These are phyloP conservation scores for Penicillium samsonianum DNA, from an alignment of 495 filamentous ascomycete species.

Conservation along the genomic window DNA sequence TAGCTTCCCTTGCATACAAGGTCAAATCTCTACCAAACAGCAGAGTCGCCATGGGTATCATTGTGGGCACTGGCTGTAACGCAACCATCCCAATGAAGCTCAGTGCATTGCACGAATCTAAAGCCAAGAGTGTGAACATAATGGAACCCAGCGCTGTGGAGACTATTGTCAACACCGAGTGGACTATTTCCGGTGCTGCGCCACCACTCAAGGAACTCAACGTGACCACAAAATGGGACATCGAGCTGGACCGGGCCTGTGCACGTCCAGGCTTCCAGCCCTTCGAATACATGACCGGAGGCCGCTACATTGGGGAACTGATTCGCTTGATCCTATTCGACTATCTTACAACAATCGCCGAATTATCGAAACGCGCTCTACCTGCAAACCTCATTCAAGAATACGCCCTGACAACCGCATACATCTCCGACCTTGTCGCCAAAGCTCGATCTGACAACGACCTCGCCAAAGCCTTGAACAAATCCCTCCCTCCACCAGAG, in stretches of 20 bases:
- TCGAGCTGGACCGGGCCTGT: conserved; percentile 61
- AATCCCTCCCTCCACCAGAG: conserved; percentile 53
- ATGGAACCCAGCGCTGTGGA: conserved; percentile 51
- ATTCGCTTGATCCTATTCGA: conserved; percentile 70
- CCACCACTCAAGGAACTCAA: conserved; percentile 62
- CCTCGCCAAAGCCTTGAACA: conserved; percentile 52
- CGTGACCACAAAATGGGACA: conserved; percentile 72
- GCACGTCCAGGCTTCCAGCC: conserved; percentile 80
- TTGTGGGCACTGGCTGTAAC: conserved; percentile 82
- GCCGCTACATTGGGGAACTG: conserved; percentile 83
- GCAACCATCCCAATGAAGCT: conserved; percentile 75
- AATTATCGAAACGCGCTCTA: conserved; percentile 43
- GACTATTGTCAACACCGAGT: conserved; percentile 83
- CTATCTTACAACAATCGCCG: conserved; percentile 53
- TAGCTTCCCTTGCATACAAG: conserved; percentile 72
- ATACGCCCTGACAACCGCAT: conserved; percentile 69
- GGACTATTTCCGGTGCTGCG: conserved; percentile 75
- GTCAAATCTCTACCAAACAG: conserved; percentile 65
- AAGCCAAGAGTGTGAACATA: conserved; percentile 48
- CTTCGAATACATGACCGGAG: conserved; percentile 85
- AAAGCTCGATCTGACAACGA: conserved; percentile 45
- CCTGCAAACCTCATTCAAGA: conserved; percentile 57
- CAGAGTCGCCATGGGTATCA: conserved; percentile 75
- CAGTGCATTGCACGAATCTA: conserved; percentile 62
- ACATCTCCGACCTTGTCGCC: conserved; percentile 65